Conservation (phyloP, 2,329 filamentous ascomycete species). For the Pseudogymnoascus sp. region DNA sequence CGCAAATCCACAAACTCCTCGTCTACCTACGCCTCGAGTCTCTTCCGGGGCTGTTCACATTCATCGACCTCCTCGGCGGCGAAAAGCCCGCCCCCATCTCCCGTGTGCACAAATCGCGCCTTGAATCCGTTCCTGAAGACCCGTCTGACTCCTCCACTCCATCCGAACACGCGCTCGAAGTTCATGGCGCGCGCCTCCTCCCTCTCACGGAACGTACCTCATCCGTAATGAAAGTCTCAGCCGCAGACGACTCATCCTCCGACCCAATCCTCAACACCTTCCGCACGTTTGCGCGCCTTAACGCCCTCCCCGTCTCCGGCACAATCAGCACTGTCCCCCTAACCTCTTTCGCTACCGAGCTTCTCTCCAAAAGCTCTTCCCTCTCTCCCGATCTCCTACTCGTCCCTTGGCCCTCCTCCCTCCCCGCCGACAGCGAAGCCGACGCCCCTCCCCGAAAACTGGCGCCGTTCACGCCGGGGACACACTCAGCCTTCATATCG, state of each 20-base stretch:
- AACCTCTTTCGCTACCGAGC: constrained; percentile 66
- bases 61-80: constrained; percentile 69
- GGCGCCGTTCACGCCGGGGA: constrained; percentile 49
- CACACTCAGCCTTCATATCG: constrained; percentile 67
- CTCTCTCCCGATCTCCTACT: constrained; percentile 66
- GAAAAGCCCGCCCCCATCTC: constrained; percentile 30
- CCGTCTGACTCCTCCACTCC: constrained; percentile 18
- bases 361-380: constrained; percentile 61
- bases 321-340: constrained; percentile 73
- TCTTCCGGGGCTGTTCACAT: constrained; percentile 70
- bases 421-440: constrained; percentile 42
- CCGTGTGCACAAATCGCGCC: constrained; percentile 31
- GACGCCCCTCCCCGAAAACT: constrained; percentile 20
- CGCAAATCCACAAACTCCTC: constrained; percentile 55
- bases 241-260: constrained; percentile 59
- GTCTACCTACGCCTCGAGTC: constrained; percentile 80
- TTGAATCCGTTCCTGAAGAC: constrained; percentile 24
- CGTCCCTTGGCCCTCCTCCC: constrained; percentile 66
- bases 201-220: constrained; percentile 88
- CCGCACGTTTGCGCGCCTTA: constrained; percentile 74
- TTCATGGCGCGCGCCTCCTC: constrained; percentile 72
- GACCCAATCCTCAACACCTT: constrained; percentile 91
- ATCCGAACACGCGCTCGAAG: constrained; percentile 19
- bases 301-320: constrained; percentile 74
- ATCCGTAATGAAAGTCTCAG: constrained; percentile 87